Evolutionary conservation across 2,329 filamentous ascomycete genomes (phyloP).

Genomic region (Magnaporthales sp.): DNA sequence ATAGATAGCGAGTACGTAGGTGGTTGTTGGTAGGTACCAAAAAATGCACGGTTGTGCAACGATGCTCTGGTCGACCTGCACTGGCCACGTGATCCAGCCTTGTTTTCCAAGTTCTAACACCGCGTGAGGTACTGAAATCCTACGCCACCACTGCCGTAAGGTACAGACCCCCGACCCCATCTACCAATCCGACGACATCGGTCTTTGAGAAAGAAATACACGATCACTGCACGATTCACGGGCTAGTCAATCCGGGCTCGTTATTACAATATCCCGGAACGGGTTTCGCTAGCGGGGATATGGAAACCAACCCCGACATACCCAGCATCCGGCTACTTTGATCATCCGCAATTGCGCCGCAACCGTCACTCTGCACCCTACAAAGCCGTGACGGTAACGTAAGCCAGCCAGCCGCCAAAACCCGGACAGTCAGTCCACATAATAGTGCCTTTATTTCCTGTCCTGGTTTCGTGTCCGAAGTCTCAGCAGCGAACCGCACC

Average conservation of each 20-base stretch:
- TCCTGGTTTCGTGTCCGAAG: background rate
- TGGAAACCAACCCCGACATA: background rate
- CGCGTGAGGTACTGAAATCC: background rate
- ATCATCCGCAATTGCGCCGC: background rate
- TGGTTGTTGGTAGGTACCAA: background rate
- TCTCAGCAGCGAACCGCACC: background rate
- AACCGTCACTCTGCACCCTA: background rate
- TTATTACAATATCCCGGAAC: background rate
- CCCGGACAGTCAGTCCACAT: background rate
- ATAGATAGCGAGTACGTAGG: no score
- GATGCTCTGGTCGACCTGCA: background rate
- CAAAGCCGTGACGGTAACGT: background rate
- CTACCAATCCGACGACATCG: background rate
- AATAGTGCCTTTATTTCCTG: background rate
- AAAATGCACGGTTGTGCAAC: background rate
- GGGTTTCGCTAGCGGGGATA: background rate
- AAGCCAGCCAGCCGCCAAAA: background rate
- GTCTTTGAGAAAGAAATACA: background rate
- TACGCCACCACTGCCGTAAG: background rate
- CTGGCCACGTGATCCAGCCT: background rate
- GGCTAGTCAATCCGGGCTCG: background rate
- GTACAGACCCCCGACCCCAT: background rate
- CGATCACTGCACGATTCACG: background rate
- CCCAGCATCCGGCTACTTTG: background rate
- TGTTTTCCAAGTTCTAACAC: background rate